phyloP scores from a whole-genome alignment of 768 basidiomycete genomes.

The Tylopilus sp. region DNA sequence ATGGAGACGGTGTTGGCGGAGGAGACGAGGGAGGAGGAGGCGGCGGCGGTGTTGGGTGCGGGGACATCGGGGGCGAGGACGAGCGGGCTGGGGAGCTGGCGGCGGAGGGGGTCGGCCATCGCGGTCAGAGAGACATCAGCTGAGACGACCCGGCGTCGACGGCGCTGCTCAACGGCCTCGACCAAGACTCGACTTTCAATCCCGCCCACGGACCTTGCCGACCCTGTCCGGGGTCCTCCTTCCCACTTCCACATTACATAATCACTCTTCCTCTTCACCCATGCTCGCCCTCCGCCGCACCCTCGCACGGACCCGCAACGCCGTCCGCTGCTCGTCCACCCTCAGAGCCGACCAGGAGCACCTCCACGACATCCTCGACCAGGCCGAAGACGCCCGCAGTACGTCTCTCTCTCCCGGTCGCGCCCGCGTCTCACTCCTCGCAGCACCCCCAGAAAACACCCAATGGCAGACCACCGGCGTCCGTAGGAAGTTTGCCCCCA shows the following conservation, averaged over 20 bases:
- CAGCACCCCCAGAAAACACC: constrained; percentile 6
- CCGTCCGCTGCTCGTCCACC: constrained; percentile 12
- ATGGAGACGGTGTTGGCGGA: constrained; percentile 80
- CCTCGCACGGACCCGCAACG: constrained; percentile 5
- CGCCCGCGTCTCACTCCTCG: not conserved
- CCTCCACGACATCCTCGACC: constrained; percentile 23
- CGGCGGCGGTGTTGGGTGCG: constrained; percentile 37
- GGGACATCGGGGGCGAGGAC: constrained; percentile 74
- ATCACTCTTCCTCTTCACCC: not conserved
- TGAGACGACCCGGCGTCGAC: not conserved
- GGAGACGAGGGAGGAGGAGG: constrained; percentile 36
- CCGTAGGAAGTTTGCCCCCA: constrained; percentile 26
- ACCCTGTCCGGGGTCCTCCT: constrained; percentile 19
- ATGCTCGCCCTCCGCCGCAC: constrained; percentile 20
- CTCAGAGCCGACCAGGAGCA: constrained; percentile 23
- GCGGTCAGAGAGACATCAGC: constrained; percentile 22
- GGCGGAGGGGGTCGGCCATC: constrained; percentile 41
- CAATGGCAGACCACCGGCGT: constrained; percentile 23
- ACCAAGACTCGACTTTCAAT: constrained; percentile 1
- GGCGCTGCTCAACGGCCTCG: not conserved
- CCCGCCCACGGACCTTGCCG: constrained; percentile 5
- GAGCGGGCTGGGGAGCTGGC: constrained; percentile 69
- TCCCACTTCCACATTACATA: constrained; percentile 2
- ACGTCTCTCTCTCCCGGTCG: not conserved
- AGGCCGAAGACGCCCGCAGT: constrained; percentile 23